Evolutionary conservation across 345 rosid species (phyloP), one percentile per base, ranked within the genome.

Genomic region (Acer yangbiense): DNA sequence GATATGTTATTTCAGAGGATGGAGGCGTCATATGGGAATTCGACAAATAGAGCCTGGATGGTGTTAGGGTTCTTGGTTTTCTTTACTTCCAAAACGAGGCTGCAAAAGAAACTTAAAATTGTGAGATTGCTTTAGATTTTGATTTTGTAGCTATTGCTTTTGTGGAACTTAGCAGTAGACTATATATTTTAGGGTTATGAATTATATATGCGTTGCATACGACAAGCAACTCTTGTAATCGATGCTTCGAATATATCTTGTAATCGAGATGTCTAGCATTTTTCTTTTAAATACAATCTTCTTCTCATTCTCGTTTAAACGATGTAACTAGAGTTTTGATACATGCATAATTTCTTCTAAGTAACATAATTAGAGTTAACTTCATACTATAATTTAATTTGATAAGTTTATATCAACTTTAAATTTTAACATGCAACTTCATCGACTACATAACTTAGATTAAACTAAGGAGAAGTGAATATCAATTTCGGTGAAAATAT

Each of bases 21-120:
- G 89, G 90, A 82, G 92, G 90, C 21, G 68, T 87, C 54, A 65
- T 88, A 77, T 88, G 90, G 92, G 91, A 88, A 75, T 86, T 88
- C 1, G 89, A 89, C 83, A 87, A 88, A 73, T 90, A 87, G 60
- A 35, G 72, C 43, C 6, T 16, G 68, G 48, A 39, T 61, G 11
- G 27, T 75, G 44, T 35, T 18, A 14, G 9, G 9, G 46, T 44
- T 46, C 25, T 73, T 44, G 16, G 18, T 61, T 16, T 35, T 61
- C 14, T 23, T 25, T 43, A 14, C 44, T 58, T 61, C 17, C 32
- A 43, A 61, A 23, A 62, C 43, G 39, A 25, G 18, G 43, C 41
- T 60, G 54, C 7, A 60, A 61, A 58, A 16, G n/a, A 65, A 65
- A 13, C 4, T 65, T 11, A 14, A 65, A 65, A 29, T 18, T 6